Percentiles rank a stretch among this genome's conserved stretches.
These are phyloP conservation scores for Erythrophleum ivorense DNA, from an alignment of 331 rosid species.

Conservation along the genomic window DNA sequence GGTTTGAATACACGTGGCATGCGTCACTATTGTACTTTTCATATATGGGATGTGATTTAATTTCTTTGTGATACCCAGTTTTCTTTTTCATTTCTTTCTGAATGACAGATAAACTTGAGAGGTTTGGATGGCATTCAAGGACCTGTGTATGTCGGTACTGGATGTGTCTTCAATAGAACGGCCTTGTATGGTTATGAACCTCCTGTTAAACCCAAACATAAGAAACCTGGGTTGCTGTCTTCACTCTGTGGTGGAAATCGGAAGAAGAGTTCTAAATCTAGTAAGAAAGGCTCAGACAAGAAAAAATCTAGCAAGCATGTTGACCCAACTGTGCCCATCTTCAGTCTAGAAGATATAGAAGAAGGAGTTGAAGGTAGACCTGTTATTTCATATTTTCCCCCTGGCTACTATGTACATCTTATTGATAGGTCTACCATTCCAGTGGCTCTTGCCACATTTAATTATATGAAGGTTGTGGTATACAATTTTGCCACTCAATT, in stretches of 20 bases:
- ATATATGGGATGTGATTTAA: neutral
- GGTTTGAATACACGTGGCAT: conserved; percentile 3
- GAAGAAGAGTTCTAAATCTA: conserved; percentile 79
- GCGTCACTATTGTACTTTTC: conserved; percentile 11
- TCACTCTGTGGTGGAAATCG: conserved; percentile 84
- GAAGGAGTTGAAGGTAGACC: conserved; percentile 94
- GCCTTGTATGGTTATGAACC: conserved; percentile 98
- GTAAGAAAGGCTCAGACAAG: conserved; percentile 83
- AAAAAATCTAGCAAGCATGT: conserved; percentile 74
- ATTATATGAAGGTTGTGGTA: neutral
- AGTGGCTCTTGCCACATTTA: conserved; percentile 4
- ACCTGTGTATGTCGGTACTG: conserved; percentile 98
- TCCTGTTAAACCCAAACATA: conserved; percentile 84
- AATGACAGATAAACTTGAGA: conserved; percentile 84
- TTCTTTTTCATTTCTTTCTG: conserved; percentile 21
- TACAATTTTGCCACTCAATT: conserved; percentile 1
- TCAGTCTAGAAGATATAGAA: conserved; percentile 89
- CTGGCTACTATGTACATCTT: neutral
- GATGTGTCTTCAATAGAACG: conserved; percentile 96
- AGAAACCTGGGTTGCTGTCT: conserved; percentile 72
- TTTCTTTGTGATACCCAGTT: conserved; percentile 10
- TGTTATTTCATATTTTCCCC: neutral
- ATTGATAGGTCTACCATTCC: conserved; percentile 12
- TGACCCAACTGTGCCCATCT: conserved; percentile 88
- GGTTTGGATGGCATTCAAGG: conserved; percentile 99